Percentiles rank a stretch among this genome's conserved stretches.
Conservation (phyloP, 305 asterid species). For the Solanum hybrid region DNA sequence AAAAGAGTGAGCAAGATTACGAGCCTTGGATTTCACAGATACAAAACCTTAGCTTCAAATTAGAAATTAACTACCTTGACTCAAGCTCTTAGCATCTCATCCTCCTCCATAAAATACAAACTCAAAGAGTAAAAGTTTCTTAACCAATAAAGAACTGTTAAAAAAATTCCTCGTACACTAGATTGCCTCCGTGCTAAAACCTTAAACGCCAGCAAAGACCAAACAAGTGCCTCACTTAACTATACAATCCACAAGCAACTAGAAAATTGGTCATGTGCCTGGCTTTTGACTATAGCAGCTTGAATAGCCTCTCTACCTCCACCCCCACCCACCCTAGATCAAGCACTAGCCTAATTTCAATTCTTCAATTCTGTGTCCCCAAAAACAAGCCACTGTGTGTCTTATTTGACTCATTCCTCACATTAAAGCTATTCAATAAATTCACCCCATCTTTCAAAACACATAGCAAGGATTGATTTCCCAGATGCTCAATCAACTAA, state of each 20-base stretch:
- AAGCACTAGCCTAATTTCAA: constrained; percentile 5
- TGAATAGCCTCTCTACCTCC: not conserved
- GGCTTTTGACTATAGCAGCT: constrained; percentile 13
- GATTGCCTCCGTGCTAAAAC: not conserved
- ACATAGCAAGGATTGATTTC: not conserved
- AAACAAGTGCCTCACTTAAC: constrained; percentile 8
- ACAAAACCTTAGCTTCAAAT: not conserved
- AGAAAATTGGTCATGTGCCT: constrained; percentile 24
- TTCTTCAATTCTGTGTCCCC: constrained; percentile 8
- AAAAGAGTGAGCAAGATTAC: not conserved
- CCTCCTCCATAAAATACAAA: not conserved
- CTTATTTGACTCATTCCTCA: constrained; percentile 8
- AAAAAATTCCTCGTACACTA: not conserved
- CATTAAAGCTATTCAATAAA: constrained; percentile 8
- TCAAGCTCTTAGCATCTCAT: not conserved
- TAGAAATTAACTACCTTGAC: not conserved
- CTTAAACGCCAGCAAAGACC: not conserved
- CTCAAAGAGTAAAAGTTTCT: not conserved
- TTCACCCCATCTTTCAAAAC: constrained; percentile 8
- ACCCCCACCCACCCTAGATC: constrained; percentile 4
- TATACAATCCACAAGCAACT: constrained; percentile 18
- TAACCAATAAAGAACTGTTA: not conserved
- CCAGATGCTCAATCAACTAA: not conserved
- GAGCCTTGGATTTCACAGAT: not conserved
- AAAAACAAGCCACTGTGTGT: constrained; percentile 4